phyloP scores from a whole-genome alignment of 2,329 filamentous ascomycete species.

The Emmonsia crescens region DNA sequence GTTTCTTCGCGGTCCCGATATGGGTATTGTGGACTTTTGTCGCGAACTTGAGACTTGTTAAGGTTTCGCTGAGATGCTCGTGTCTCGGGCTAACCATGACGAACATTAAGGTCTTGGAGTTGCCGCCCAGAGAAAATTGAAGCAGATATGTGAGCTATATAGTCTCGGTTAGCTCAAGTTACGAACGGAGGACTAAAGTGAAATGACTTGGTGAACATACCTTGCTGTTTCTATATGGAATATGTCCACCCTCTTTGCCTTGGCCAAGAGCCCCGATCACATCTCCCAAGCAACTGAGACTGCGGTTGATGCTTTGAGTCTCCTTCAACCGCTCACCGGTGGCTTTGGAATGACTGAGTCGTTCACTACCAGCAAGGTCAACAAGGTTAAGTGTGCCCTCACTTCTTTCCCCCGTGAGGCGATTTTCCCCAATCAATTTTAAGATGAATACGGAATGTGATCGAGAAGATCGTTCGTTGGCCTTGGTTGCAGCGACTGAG shows the following conservation, averaged over 20 bases:
- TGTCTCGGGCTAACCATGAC: conserved; percentile 94
- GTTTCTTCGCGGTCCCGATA: conserved; percentile 66
- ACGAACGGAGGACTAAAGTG: neutral
- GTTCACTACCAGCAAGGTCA: conserved; percentile 86
- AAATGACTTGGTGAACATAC: conserved; percentile 31
- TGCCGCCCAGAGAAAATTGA: conserved; percentile 88
- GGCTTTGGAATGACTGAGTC: conserved; percentile 74
- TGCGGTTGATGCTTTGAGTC: conserved; percentile 96
- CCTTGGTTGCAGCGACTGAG: conserved; percentile 90
- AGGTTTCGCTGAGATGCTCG: conserved; percentile 79
- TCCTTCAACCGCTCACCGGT: conserved; percentile 83
- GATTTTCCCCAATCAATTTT: conserved; percentile 55
- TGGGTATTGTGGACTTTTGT: conserved; percentile 86
- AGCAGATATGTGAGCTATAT: conserved; percentile 77
- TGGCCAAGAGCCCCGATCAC: conserved; percentile 88
- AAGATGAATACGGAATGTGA: conserved; percentile 96
- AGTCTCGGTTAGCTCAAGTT: neutral
- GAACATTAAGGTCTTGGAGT: conserved; percentile 97
- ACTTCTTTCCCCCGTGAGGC: conserved; percentile 67
- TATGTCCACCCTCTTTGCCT: conserved; percentile 63
- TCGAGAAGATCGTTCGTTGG: conserved; percentile 87
- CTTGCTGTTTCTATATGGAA: conserved; percentile 95
- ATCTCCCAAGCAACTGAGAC: conserved; percentile 80
- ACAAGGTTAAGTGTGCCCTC: conserved; percentile 94
- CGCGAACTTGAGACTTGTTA: conserved; percentile 91